A percentile compares a stretch with the other conserved stretches of the same genome.
Conservation (phyloP, 176 grass and related monocot genomes). For the Secale cereale region DNA sequence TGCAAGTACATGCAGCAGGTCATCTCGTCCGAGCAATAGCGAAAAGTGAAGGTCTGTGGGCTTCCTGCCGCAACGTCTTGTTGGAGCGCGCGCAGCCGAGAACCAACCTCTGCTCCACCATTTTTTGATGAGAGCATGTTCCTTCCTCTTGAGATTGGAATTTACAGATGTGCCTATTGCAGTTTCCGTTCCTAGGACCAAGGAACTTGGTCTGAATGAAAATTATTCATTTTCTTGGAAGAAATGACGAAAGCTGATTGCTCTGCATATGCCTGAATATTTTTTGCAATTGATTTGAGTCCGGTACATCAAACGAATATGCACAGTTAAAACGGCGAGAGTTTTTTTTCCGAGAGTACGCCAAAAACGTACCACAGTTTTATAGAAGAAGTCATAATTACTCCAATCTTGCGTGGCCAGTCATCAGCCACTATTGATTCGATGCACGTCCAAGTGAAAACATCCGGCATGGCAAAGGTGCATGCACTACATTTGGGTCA, state of each 20-base stretch:
- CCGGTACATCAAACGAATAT: too few relatives aligned
- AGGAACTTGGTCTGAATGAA: conserved; percentile 37
- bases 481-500: too few relatives aligned
- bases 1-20: conserved; percentile 65
- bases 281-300: too few relatives aligned
- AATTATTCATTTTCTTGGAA: neutral
- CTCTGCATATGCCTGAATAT: neutral
- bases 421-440: too few relatives aligned
- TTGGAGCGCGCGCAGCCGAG: conserved; percentile 7
- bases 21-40: conserved; percentile 25
- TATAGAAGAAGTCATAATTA: too few relatives aligned
- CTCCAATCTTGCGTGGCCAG: too few relatives aligned
- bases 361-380: too few relatives aligned
- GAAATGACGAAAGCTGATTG: neutral
- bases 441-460: too few relatives aligned
- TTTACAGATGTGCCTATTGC: neutral
- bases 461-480: too few relatives aligned
- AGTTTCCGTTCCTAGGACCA: conserved; percentile 21
- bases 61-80: conserved; percentile 10
- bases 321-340: too few relatives aligned
- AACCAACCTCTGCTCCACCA: conserved; percentile 40
- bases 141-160: conserved; percentile 22
- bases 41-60: conserved; percentile 9
- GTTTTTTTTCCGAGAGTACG: too few relatives aligned
- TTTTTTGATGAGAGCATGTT: conserved; percentile 43